phyloP scores from a whole-genome alignment of 768 basidiomycete genomes.

The Auriscalpium vulgare region DNA sequence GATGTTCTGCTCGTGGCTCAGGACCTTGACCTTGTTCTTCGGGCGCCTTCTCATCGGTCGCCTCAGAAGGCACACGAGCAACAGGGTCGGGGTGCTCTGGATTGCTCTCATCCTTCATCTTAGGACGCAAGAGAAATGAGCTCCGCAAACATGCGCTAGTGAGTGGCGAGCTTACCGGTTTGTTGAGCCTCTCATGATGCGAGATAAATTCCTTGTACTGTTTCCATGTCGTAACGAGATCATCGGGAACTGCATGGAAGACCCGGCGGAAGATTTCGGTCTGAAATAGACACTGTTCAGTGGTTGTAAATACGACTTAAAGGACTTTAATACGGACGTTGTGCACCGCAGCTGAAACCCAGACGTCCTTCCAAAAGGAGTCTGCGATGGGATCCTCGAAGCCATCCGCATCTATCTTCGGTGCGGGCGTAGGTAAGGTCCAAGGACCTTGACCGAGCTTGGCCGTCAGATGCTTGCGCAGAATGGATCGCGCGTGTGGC shows the following conservation, averaged over 20 bases:
- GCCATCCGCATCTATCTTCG: slow-evolving; percentile 62
- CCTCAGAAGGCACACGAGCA: slow-evolving; percentile 52
- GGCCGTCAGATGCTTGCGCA: slow-evolving; percentile 45
- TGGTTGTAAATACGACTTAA: not conserved
- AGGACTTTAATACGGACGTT: slow-evolving; percentile 48
- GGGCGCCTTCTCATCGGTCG: slow-evolving; percentile 31
- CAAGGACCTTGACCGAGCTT: slow-evolving; percentile 49
- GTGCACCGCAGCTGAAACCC: slow-evolving; percentile 80
- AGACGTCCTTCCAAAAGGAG: slow-evolving; percentile 83
- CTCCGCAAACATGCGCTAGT: no score
- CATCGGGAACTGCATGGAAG: slow-evolving; percentile 90
- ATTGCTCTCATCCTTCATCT: slow-evolving; percentile 36
- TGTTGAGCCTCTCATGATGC: slow-evolving; percentile 68
- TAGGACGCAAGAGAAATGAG: no score
- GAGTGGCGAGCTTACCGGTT: slow-evolving; percentile 38
- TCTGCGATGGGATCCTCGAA: slow-evolving; percentile 89
- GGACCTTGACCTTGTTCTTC: slow-evolving; percentile 19
- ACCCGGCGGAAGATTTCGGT: slow-evolving; percentile 95
- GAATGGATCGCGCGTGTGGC: slow-evolving; percentile 38
- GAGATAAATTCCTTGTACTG: slow-evolving; percentile 82
- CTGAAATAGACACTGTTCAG: slow-evolving; percentile 28
- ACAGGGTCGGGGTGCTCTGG: slow-evolving; percentile 40
- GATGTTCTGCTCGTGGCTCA: slow-evolving; percentile 13
- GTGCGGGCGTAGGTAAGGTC: slow-evolving; percentile 60
- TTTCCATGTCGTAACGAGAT: slow-evolving; percentile 90